These are phyloP conservation scores for Ballota nigra DNA, from an alignment of 257 asterid genomes.

Conservation along the genomic window DNA sequence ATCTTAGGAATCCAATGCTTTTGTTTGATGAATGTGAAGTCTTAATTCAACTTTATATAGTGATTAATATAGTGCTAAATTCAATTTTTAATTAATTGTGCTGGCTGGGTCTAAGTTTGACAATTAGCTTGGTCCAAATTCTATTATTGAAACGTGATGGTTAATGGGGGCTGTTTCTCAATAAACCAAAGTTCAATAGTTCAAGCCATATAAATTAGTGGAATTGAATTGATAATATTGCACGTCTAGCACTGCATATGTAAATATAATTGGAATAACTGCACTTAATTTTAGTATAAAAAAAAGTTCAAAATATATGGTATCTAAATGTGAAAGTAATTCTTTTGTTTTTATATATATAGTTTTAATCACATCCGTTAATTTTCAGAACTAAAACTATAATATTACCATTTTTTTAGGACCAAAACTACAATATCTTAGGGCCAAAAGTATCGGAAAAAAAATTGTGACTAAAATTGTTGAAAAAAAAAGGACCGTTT, in stretches of 20 bases:
- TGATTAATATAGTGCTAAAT: not conserved
- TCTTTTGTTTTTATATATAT: no score
- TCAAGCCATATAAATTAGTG: not conserved
- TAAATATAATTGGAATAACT: no score
- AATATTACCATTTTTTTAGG: no score
- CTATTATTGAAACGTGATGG: not conserved
- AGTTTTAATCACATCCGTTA: no score
- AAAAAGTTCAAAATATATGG: no score
- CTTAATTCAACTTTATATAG: not conserved
- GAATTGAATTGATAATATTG: not conserved
- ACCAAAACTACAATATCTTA: no score
- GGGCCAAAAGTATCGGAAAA: no score
- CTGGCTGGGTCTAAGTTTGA: not conserved
- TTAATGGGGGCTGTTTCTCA: not conserved
- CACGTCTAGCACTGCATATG: not conserved
- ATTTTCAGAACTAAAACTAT: no score
- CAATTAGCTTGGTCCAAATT: not conserved
- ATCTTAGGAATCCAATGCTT: not conserved
- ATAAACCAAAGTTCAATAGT: not conserved
- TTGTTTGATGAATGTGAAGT: not conserved
- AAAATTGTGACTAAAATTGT: no score
- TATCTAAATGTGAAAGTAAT: no score
- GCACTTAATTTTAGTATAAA: no score
- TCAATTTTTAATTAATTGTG: not conserved
- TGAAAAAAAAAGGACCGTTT: no score